Evolutionary conservation across 2,329 filamentous ascomycete genomes (phyloP).

Genomic region (Cadophora luteo-olivacea): DNA sequence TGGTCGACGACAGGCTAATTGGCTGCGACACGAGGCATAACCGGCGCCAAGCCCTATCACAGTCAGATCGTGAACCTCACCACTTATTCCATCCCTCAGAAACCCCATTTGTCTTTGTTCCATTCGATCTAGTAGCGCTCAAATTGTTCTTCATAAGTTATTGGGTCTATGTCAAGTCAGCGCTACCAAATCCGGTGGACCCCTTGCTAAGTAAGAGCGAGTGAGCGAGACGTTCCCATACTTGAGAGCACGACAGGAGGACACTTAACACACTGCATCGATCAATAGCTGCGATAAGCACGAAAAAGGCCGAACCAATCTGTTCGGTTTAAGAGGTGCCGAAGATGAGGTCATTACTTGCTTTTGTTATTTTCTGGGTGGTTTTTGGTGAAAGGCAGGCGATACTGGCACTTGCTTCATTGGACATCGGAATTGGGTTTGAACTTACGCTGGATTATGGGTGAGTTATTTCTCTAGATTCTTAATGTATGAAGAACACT

Average conservation of each 20-base stretch:
- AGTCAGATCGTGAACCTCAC: neutral
- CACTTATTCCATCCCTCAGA: neutral
- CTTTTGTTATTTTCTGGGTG: neutral
- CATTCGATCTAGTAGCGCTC: too few species aligned
- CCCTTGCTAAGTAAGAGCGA: neutral
- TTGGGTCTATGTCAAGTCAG: neutral
- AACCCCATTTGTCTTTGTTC: too few species aligned
- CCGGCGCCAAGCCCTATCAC: slow-evolving; percentile 3
- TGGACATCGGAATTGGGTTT: neutral
- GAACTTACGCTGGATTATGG: slow-evolving; percentile 10
- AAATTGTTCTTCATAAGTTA: too few species aligned
- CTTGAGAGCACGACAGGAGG: neutral
- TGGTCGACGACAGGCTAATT: neutral
- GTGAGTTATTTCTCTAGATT: neutral
- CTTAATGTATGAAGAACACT: too few species aligned
- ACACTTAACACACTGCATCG: neutral
- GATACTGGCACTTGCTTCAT: slow-evolving; percentile 1
- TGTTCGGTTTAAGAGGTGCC: neutral
- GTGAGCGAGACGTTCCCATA: neutral
- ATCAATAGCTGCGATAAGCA: neutral
- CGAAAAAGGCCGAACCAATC: too few species aligned
- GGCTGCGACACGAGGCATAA: slow-evolving; percentile 1
- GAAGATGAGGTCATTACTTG: neutral
- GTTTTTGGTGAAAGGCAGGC: neutral
- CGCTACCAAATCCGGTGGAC: neutral